Evolutionary conservation across 257 asterid genomes (phyloP).

Genomic region (Paraleonurus japonicus): DNA sequence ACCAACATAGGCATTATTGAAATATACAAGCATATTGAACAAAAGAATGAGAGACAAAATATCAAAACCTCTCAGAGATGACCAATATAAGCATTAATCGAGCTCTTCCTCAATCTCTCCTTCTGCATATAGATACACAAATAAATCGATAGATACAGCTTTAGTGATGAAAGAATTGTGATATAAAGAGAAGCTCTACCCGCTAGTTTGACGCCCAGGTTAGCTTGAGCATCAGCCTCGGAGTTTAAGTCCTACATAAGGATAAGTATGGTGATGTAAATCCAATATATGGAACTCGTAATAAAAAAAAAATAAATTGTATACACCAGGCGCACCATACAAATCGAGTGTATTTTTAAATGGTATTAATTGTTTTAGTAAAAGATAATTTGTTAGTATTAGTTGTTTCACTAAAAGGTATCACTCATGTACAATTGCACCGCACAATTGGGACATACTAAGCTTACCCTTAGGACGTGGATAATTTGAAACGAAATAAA

Average conservation of each 20-base stretch:
- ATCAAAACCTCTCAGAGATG: background rate
- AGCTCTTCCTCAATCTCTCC: conserved; percentile 75
- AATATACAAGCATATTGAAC: background rate
- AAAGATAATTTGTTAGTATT: too few species aligned
- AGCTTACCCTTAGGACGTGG: conserved; percentile 73
- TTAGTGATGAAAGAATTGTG: background rate
- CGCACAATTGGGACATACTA: background rate
- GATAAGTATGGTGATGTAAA: conserved; percentile 6
- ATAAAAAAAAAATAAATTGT: background rate
- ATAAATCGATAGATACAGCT: conserved; percentile 1
- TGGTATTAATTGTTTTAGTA: too few species aligned
- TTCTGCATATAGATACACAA: conserved; percentile 41
- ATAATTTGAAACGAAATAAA: conserved; percentile 56
- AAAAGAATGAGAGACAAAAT: background rate
- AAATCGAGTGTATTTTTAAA: too few species aligned
- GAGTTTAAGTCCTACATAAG: conserved; percentile 72
- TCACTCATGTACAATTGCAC: too few species aligned
- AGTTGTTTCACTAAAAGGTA: too few species aligned
- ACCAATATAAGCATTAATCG: conserved; percentile 30
- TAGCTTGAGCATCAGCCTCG: conserved; percentile 96
- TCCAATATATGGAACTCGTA: background rate
- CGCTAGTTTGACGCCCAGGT: conserved; percentile 75
- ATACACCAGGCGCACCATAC: too few species aligned
- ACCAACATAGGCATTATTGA: background rate
- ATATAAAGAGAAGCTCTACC: conserved; percentile 42